These are phyloP conservation scores for Pilasporangium apinafurcum DNA, from an alignment of 352 stramenopile species.

Conservation along the genomic window DNA sequence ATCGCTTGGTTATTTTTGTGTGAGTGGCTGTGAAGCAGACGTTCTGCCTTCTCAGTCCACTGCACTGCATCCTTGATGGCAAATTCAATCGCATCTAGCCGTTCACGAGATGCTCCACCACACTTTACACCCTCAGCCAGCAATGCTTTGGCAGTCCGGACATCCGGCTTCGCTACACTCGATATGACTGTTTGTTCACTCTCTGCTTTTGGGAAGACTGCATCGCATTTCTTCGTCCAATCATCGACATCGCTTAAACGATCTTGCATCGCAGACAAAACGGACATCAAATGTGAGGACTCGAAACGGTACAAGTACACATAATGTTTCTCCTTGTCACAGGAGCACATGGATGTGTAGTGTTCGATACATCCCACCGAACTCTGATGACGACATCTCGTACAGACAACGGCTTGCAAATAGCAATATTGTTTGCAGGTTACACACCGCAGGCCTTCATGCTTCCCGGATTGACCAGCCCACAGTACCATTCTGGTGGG, in stretches of 20 bases:
- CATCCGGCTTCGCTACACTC: conserved; percentile 11
- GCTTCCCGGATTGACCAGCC: conserved; percentile 73
- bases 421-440: conserved; percentile 85
- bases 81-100: conserved; percentile 23
- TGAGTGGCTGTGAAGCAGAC: conserved; percentile 8
- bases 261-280: conserved; percentile 22
- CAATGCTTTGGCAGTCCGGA: too few relatives aligned
- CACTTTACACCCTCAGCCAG: conserved; percentile 14
- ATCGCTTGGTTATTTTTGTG: neutral
- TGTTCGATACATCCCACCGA: conserved; percentile 73
- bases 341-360: conserved; percentile 76
- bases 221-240: conserved; percentile 32
- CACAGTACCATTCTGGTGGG: conserved; percentile 75
- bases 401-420: conserved; percentile 76
- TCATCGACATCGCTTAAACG: conserved; percentile 28
- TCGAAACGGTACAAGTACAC: conserved; percentile 59
- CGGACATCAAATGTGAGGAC: conserved; percentile 19
- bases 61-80: conserved; percentile 9
- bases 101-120: conserved; percentile 15
- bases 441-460: conserved; percentile 63
- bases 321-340: conserved; percentile 39
- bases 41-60: conserved; percentile 18
- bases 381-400: conserved; percentile 48
- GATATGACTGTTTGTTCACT: conserved; percentile 2
- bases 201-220: conserved; percentile 8